These are phyloP conservation scores for Eimeria praecox DNA, from an alignment of 169 alveolate species.

Conservation along the genomic window DNA sequence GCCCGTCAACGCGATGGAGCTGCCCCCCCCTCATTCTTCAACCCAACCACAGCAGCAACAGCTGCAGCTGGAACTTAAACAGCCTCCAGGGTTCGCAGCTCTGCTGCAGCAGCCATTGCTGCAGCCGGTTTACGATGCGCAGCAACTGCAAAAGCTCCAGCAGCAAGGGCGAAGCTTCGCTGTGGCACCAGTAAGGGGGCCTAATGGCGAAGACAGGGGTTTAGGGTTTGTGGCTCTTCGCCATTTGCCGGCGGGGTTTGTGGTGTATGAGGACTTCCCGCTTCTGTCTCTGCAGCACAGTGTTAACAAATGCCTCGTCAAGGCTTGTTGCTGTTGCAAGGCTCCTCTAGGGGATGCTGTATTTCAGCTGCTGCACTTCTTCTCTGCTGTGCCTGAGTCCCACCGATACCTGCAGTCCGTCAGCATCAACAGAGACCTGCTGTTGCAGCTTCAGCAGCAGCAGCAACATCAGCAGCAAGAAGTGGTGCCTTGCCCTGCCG, in stretches of 20 bases:
- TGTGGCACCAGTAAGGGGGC: conserved; percentile 59
- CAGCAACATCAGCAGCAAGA: conserved; percentile 1
- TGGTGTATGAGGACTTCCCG: conserved; percentile 38
- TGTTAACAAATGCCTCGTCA: conserved; percentile 49
- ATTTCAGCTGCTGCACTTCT: conserved; percentile 45
- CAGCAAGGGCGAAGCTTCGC: conserved; percentile 59
- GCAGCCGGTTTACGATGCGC: conserved; percentile 29
- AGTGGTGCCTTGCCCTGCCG: conserved; percentile 47
- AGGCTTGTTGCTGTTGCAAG: conserved; percentile 51
- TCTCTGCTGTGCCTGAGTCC: conserved; percentile 51
- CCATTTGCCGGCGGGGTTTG: conserved; percentile 37
- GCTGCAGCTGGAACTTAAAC: background rate
- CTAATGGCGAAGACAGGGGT: conserved; percentile 40
- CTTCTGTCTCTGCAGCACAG: conserved; percentile 51
- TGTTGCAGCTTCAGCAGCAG: conserved; percentile 32
- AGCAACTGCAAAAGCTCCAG: conserved; percentile 54
- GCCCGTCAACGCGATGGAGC: background rate
- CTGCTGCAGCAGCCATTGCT: conserved; percentile 51
- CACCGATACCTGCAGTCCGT: background rate
- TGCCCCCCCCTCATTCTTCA: background rate
- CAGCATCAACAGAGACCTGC: conserved; percentile 10
- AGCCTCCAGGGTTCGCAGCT: conserved; percentile 10
- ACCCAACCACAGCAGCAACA: background rate
- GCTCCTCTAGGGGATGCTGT: conserved; percentile 36
- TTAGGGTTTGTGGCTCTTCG: conserved; percentile 60